These are phyloP conservation scores for Phalaenopsis hybrid DNA, from an alignment of 116 monocot genomes.

Conservation along the genomic window DNA sequence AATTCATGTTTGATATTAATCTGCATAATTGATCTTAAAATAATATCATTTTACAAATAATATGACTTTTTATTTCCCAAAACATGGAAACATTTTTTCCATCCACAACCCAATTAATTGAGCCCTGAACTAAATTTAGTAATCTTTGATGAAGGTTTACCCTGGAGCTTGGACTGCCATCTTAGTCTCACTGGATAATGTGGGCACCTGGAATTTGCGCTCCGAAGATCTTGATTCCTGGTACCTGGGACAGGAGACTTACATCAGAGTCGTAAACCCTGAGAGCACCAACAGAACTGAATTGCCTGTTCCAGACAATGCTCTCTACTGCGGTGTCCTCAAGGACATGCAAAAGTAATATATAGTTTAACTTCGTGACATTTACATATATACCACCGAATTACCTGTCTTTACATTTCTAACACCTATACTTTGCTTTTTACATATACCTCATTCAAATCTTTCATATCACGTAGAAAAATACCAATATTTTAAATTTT, in stretches of 20 bases:
- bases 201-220: slow-evolving; percentile 51
- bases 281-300: slow-evolving; percentile 41
- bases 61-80: neutral
- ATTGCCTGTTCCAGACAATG: slow-evolving; percentile 37
- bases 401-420: too few species aligned
- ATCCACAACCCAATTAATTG: neutral
- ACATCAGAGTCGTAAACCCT: slow-evolving; percentile 43
- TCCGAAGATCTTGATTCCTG: slow-evolving; percentile 44
- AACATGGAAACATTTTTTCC: neutral
- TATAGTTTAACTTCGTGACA: neutral
- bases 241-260: slow-evolving; percentile 54
- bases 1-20: neutral
- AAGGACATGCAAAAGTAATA: slow-evolving; percentile 33
- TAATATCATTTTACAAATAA: neutral
- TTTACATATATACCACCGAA: too few species aligned
- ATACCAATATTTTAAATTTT: too few species aligned
- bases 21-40: neutral
- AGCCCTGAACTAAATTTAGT: neutral
- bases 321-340: slow-evolving; percentile 46
- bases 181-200: slow-evolving; percentile 46
- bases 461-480: too few species aligned
- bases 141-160: slow-evolving; percentile 29
- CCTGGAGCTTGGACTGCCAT: slow-evolving; percentile 60
- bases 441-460: too few species aligned
- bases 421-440: too few species aligned